These are phyloP conservation scores for Monascus ruber DNA, from an alignment of 2,329 filamentous ascomycete species.

Conservation along the genomic window DNA sequence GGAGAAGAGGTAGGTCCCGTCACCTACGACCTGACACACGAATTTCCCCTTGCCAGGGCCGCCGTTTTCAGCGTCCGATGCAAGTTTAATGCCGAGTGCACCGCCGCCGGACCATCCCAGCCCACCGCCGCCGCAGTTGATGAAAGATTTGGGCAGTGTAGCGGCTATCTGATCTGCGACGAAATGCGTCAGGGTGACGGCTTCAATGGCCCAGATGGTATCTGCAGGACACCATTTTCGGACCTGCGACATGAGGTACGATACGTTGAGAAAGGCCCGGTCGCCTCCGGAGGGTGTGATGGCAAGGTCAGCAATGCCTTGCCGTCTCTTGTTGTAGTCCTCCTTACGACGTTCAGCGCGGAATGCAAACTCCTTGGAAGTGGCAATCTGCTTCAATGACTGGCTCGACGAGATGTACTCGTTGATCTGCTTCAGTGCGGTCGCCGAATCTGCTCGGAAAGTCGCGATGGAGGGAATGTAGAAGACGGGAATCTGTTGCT, in stretches of 20 bases:
- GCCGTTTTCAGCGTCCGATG: slow-evolving; percentile 42
- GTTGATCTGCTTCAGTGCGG: slow-evolving; percentile 58
- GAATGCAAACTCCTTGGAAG: slow-evolving; percentile 27
- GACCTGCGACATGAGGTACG: slow-evolving; percentile 46
- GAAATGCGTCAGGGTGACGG: slow-evolving; percentile 59
- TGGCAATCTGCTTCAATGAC: slow-evolving; percentile 32
- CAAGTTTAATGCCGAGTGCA: slow-evolving; percentile 66
- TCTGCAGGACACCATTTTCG: slow-evolving; percentile 48
- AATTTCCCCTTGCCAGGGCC: slow-evolving; percentile 45
- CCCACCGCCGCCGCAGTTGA: slow-evolving; percentile 71
- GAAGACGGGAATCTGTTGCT: slow-evolving; percentile 62
- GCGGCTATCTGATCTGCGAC: slow-evolving; percentile 62
- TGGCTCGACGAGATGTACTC: slow-evolving; percentile 44
- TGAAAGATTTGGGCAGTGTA: slow-evolving; percentile 58
- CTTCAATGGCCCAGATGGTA: slow-evolving; percentile 66
- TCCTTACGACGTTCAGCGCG: slow-evolving; percentile 47
- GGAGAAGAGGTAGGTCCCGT: slow-evolving; percentile 56
- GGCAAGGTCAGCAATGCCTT: slow-evolving; percentile 47
- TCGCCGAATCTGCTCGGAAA: slow-evolving; percentile 55
- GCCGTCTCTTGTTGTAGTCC: slow-evolving; percentile 48
- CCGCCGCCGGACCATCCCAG: slow-evolving; percentile 71
- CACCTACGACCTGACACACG: slow-evolving; percentile 54
- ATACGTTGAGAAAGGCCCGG: slow-evolving; percentile 52
- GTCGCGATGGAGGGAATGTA: slow-evolving; percentile 57
- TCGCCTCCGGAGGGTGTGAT: slow-evolving; percentile 41